These are phyloP conservation scores for Punctularia strigosozonata DNA, from an alignment of 768 basidiomycete species.

Conservation along the genomic window DNA sequence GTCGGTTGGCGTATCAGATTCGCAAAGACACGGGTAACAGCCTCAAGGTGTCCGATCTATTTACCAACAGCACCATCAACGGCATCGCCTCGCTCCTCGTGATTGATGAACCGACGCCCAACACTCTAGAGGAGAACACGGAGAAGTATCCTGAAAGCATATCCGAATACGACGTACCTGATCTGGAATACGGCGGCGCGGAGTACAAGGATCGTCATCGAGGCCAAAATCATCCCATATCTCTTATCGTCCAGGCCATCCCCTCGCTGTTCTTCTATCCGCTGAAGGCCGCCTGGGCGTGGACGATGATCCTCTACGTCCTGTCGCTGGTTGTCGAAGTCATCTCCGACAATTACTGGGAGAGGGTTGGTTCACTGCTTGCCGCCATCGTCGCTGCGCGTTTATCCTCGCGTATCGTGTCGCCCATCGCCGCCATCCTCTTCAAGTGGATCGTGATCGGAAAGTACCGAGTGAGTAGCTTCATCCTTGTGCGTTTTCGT, in stretches of 20 bases:
- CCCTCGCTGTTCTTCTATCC: constrained; percentile 34
- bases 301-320: constrained; percentile 28
- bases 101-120: constrained; percentile 14
- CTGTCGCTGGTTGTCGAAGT: constrained; percentile 22
- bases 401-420: constrained; percentile 22
- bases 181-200: constrained; percentile 10
- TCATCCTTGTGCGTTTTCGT: too few relatives aligned
- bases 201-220: constrained; percentile 15
- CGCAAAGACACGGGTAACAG: constrained; percentile 26
- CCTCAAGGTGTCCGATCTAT: constrained; percentile 26
- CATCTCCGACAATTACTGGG: constrained; percentile 20
- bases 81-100: constrained; percentile 29
- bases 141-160: not conserved
- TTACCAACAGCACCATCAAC: constrained; percentile 28
- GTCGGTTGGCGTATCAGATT: constrained; percentile 30
- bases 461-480: too few relatives aligned
- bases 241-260: constrained; percentile 28
- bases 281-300: constrained; percentile 30
- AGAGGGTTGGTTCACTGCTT: constrained; percentile 21
- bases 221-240: constrained; percentile 25
- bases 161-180: not conserved
- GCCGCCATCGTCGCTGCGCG: constrained; percentile 24
- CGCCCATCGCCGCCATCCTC: constrained; percentile 25
- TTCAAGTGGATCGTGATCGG: constrained; percentile 40
- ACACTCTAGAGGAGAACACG: too few relatives aligned